Evolutionary conservation across 495 filamentous ascomycete genomes (phyloP).

Genomic region (Tuber melanosporum): DNA sequence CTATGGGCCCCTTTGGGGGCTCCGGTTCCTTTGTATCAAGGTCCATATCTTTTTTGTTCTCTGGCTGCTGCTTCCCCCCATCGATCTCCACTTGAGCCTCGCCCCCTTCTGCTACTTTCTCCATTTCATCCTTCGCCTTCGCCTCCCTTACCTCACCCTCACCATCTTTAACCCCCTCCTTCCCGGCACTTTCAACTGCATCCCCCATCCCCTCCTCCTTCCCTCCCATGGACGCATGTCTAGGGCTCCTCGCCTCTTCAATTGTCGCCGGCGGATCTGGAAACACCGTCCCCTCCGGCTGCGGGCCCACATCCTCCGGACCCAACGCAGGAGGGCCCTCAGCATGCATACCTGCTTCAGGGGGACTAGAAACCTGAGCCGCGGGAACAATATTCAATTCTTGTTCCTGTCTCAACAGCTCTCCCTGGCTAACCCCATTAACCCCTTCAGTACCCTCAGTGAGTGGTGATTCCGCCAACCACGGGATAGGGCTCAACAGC

Average conservation of each 20-base stretch:
- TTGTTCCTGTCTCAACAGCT: slow-evolving; percentile 72
- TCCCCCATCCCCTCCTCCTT: slow-evolving; percentile 46
- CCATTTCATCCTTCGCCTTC: not conserved
- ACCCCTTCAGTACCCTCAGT: slow-evolving; percentile 35
- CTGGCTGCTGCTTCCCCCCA: slow-evolving; percentile 7
- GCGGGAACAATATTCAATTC: slow-evolving; percentile 60
- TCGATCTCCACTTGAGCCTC: not conserved
- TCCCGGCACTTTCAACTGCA: slow-evolving; percentile 45
- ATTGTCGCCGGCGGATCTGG: slow-evolving; percentile 24
- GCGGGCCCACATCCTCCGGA: slow-evolving; percentile 78
- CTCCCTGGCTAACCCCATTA: slow-evolving; percentile 64
- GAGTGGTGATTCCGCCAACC: slow-evolving; percentile 52
- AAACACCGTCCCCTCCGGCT: slow-evolving; percentile 47
- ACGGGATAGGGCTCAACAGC: slow-evolving; percentile 86
- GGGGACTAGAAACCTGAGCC: slow-evolving; percentile 45
- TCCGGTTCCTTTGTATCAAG: slow-evolving; percentile 3
- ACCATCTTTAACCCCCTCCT: slow-evolving; percentile 29
- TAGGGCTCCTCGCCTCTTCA: slow-evolving; percentile 32
- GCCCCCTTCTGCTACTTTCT: not conserved
- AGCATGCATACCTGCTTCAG: slow-evolving; percentile 54
- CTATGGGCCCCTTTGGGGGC: not conserved
- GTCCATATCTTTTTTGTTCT: slow-evolving; percentile 24
- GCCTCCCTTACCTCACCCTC: slow-evolving; percentile 28
- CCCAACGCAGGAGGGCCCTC: slow-evolving; percentile 76
- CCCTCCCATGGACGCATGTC: slow-evolving; percentile 44